Base-by-base conservation (phyloP, 2,329 filamentous ascomycete species). In the Gaeumannomyces sp. region DNA sequence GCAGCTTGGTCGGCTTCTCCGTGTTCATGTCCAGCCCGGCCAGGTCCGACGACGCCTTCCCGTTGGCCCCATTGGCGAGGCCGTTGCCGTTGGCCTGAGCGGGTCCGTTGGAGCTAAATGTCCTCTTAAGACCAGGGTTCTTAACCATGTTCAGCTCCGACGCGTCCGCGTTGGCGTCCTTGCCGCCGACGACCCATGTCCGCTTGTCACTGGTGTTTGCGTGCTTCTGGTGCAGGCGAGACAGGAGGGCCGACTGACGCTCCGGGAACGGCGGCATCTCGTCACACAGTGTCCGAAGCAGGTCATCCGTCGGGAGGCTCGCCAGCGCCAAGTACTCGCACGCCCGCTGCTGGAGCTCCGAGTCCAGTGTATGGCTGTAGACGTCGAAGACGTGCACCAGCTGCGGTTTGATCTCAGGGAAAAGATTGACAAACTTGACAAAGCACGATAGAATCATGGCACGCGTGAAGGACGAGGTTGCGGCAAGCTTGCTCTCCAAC, bases 201-300 rank as follows among this genome's bases (percentile, higher is more conserved):
- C 94, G 87, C 79, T 96, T 96, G 76, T 99, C 95, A 73, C 92
- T 96, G 19, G 92, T 95, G 67, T 90, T 91, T 61, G 90, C 91
- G 72, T 96, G 93, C 79, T 96, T 98, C 77, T 97, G 93, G 77
- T 99, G 94, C 62, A 99, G 83, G 65, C 95, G 86, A 56, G 94
- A 97, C 14, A 99, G 82, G 33, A 99, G 81, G 1, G 95, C 94
- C 6, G 95, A 98, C 66, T 96, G 89, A 66, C 96, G 84, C 76
- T 99, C 93, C 0, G 95, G 96, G 78, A 98, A 99, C 0, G 95
- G 93, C 2, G 95, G 95, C 96, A 99, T 99, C 76, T 99, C 95
- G 71, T 99, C 95, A 75, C 93, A 97, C 7, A 99, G 89, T 0
- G 95, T 98, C 63, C 95, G 87, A 16, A 99, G 82, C 8, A 99